phyloP scores from a whole-genome alignment of 2,329 filamentous ascomycete species.

The Fusarium compactum region DNA sequence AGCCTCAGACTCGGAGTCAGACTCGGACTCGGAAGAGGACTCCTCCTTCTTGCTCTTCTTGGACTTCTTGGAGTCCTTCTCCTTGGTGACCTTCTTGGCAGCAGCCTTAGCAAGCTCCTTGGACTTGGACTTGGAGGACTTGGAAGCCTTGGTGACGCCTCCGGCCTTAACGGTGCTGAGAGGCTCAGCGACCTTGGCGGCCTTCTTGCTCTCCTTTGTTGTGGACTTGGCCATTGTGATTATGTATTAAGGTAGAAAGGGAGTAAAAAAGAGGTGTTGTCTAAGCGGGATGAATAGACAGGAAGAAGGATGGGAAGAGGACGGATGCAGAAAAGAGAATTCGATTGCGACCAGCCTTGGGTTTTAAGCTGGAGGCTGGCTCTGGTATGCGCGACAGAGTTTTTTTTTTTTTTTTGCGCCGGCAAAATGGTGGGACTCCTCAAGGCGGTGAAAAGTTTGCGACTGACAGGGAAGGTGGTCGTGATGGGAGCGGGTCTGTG shows the following conservation, averaged over 20 bases:
- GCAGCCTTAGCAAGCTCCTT: conserved; percentile 75
- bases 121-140: conserved; percentile 73
- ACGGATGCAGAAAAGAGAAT: conserved; percentile 37
- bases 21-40: conserved; percentile 57
- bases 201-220: conserved; percentile 66
- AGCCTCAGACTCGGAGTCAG: conserved; percentile 56
- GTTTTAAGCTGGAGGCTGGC: conserved; percentile 46
- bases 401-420: conserved; percentile 51
- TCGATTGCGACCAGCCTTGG: conserved; percentile 25
- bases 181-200: conserved; percentile 64
- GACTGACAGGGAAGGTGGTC: conserved; percentile 41
- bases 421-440: conserved; percentile 50
- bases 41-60: conserved; percentile 65
- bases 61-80: conserved; percentile 63
- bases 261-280: conserved; percentile 14
- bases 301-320: conserved; percentile 35
- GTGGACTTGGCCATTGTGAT: conserved; percentile 75
- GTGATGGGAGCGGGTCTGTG: conserved; percentile 14
- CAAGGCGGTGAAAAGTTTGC: conserved; percentile 52
- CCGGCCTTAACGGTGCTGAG: conserved; percentile 71
- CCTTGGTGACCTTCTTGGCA: conserved; percentile 62
- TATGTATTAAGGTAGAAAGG: conserved; percentile 36
- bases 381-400: conserved; percentile 34
- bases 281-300: conserved; percentile 22
- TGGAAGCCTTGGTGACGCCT: conserved; percentile 74